A percentile compares a stretch with the other conserved stretches of the same genome.
Conservation (phyloP, 148 eudicot genomes). For the Selenicereus undatus region DNA sequence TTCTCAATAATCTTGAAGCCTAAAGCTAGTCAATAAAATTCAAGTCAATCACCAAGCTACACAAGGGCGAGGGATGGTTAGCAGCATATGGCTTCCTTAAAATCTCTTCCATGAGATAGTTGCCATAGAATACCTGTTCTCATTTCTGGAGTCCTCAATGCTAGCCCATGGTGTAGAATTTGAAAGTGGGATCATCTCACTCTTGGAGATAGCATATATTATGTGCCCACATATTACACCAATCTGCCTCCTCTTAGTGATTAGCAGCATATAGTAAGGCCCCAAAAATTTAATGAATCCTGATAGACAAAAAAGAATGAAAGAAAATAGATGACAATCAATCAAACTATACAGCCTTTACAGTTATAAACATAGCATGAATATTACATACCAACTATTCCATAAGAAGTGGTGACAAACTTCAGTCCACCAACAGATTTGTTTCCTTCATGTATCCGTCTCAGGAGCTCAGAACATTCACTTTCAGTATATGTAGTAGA, state of each 20-base stretch:
- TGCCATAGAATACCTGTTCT: slow-evolving; percentile 52
- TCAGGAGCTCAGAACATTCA: slow-evolving; percentile 74
- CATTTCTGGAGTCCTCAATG: slow-evolving; percentile 41
- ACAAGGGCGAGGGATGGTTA: neutral
- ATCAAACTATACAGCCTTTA: neutral
- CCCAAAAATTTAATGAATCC: slow-evolving; percentile 88
- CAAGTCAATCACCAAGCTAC: neutral
- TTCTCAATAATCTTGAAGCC: neutral
- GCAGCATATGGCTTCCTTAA: neutral
- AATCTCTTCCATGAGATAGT: neutral
- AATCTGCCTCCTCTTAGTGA: slow-evolving; percentile 75
- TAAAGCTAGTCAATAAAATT: neutral
- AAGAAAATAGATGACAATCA: neutral
- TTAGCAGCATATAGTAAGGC: slow-evolving; percentile 86
- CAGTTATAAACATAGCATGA: neutral
- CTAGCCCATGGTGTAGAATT: slow-evolving; percentile 41
- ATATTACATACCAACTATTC: slow-evolving; percentile 72
- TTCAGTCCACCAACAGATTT: slow-evolving; percentile 80
- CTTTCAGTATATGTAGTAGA: slow-evolving; percentile 58
- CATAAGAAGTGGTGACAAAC: slow-evolving; percentile 79
- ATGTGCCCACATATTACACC: slow-evolving; percentile 86
- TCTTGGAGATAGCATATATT: slow-evolving; percentile 75
- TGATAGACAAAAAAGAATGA: slow-evolving; percentile 20
- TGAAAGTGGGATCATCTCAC: slow-evolving; percentile 65
- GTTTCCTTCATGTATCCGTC: slow-evolving; percentile 90